Conservation (phyloP, 345 rosid genomes). For the Carallia pectinifolia region DNA sequence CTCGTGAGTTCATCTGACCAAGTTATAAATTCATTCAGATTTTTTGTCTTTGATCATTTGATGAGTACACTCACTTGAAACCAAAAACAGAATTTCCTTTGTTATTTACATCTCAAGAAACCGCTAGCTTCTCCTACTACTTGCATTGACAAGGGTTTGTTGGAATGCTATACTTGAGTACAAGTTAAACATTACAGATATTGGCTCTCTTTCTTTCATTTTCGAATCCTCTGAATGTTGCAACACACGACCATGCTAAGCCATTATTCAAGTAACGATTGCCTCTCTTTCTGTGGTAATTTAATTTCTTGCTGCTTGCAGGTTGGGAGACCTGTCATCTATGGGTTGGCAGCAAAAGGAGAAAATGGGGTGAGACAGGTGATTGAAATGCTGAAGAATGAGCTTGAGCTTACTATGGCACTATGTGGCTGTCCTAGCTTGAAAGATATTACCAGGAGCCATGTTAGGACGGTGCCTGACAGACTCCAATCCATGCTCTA, state of each 20-base stretch:
- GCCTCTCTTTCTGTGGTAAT: too few relatives aligned
- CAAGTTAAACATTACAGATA: background rate
- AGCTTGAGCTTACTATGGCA: constrained; percentile 79
- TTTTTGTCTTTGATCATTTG: background rate
- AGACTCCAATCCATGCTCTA: constrained; percentile 51
- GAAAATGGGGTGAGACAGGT: constrained; percentile 61
- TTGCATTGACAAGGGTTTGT: too few relatives aligned
- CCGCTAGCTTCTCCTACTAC: too few relatives aligned
- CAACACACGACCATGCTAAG: too few relatives aligned
- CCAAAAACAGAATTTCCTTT: too few relatives aligned
- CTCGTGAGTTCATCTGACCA: constrained; percentile 45
- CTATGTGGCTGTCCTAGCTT: constrained; percentile 68
- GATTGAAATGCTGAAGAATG: constrained; percentile 67
- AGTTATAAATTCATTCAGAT: background rate
- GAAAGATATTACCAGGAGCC: constrained; percentile 59
- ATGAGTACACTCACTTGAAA: too few relatives aligned
- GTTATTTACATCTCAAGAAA: too few relatives aligned
- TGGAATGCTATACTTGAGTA: background rate
- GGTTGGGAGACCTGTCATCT: constrained; percentile 83
- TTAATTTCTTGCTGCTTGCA: constrained; percentile 29
- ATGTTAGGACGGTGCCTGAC: constrained; percentile 46
- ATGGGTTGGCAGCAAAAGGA: constrained; percentile 77
- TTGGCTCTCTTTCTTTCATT: too few relatives aligned
- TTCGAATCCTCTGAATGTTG: too few relatives aligned
- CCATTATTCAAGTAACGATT: too few relatives aligned